Evolutionary conservation across 129 eudicot genomes (phyloP).

Genomic region (Tanacetum coccineum): DNA sequence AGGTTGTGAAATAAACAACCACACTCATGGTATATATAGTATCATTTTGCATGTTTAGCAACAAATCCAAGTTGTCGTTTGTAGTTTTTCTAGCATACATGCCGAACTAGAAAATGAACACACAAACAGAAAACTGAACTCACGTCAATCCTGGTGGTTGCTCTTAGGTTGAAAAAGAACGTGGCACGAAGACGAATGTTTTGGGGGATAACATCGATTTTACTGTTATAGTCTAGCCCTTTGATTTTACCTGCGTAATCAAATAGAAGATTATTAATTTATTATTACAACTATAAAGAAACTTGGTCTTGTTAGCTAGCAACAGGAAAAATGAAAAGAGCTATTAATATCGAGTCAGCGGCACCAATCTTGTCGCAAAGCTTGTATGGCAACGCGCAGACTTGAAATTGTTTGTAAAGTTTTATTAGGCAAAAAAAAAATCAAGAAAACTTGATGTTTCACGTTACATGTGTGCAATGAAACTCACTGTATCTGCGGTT

Average conservation of each 20-base stretch:
- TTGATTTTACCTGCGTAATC: constrained; percentile 27
- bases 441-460: not conserved
- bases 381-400: not conserved
- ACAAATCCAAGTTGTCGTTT: too few relatives aligned
- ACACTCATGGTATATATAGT: too few relatives aligned
- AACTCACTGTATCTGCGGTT: constrained; percentile 43
- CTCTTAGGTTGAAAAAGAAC: constrained; percentile 41
- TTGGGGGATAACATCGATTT: constrained; percentile 23
- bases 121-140: constrained; percentile 1
- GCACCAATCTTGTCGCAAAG: not conserved
- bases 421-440: not conserved
- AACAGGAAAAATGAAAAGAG: too few relatives aligned
- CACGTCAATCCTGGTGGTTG: constrained; percentile 41
- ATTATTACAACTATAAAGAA: not conserved
- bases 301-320: not conserved
- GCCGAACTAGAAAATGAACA: not conserved
- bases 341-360: too few relatives aligned
- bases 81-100: not conserved
- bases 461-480: not conserved
- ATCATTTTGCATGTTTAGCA: too few relatives aligned
- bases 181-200: constrained; percentile 45
- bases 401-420: too few relatives aligned
- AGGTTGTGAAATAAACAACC: too few relatives aligned
- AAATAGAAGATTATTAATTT: not conserved
- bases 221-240: not conserved